Evolutionary conservation across 306 rosid genomes (phyloP).

Genomic region (Prunus persica): Prunus_persica_NCBIv2 NC_034014.1:6862501-6863000

Average conservation of each 20-base stretch:
- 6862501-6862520: too few species aligned
- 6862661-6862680: not conserved
- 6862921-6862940: not conserved
- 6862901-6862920: not conserved
- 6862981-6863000: not conserved
- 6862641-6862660: not conserved
- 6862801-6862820: not conserved
- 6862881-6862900: not conserved
- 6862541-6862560: not conserved
- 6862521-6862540: too few species aligned
- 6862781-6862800: not conserved
- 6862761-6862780: not conserved
- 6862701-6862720: slow-evolving; percentile 11
- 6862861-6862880: not conserved
- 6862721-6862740: not conserved
- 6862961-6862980: not conserved
- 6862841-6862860: slow-evolving; percentile 11
- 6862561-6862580: not conserved
- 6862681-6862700: not conserved
- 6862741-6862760: not conserved
- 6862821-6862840: not conserved
- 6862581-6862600: too few species aligned
- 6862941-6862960: not conserved
- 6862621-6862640: not conserved
- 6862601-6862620: not conserved